Conservation (phyloP, 2,329 filamentous ascomycete genomes). For the Cercospora zeae-maydis region DNA sequence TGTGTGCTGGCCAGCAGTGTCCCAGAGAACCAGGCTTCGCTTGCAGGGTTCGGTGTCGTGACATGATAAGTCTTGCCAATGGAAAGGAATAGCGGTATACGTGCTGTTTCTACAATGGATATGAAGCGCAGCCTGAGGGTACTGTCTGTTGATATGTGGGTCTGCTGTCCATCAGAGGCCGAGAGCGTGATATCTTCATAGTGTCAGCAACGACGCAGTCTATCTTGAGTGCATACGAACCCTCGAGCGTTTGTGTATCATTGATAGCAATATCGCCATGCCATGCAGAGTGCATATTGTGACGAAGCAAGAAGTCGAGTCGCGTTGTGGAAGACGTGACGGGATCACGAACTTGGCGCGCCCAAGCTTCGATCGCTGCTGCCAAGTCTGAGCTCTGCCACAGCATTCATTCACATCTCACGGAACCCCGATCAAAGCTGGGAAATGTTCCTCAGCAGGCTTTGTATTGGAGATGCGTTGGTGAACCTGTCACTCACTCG, state of each 20-base stretch:
- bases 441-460: neutral
- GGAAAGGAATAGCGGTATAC: constrained; percentile 19
- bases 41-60: constrained; percentile 9
- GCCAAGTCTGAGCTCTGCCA: neutral
- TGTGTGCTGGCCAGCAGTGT: constrained; percentile 14
- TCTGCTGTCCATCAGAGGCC: neutral
- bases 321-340: constrained; percentile 14
- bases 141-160: constrained; percentile 10
- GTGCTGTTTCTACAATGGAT: constrained; percentile 22
- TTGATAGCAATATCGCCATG: constrained; percentile 17
- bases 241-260: constrained; percentile 6
- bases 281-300: constrained; percentile 15
- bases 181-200: constrained; percentile 11
- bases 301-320: neutral
- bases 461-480: neutral
- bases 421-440: neutral
- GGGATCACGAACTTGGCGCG: constrained; percentile 13
- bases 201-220: neutral
- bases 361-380: neutral
- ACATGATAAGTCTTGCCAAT: constrained; percentile 14
- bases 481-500: neutral
- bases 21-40: constrained; percentile 24
- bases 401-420: neutral
- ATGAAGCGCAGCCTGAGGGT: constrained; percentile 21
- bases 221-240: neutral